Percentiles rank a stretch among this genome's conserved stretches.
These are phyloP conservation scores for Marasmius fiardii DNA, from an alignment of 1,284 basidiomycete species.

Conservation along the genomic window DNA sequence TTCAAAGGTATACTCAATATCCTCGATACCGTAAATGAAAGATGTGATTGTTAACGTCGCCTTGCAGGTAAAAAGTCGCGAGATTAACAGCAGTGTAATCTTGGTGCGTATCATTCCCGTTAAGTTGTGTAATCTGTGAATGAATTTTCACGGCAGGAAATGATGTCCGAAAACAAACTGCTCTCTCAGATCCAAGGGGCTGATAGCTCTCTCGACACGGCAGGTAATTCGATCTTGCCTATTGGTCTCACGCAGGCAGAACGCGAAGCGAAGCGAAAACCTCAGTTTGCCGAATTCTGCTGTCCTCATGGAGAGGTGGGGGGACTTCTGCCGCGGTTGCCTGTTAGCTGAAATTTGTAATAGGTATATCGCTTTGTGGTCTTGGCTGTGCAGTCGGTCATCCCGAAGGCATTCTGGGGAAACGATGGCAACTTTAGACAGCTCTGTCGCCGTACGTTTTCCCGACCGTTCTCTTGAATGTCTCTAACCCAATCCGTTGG, in stretches of 20 bases:
- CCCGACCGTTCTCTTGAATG: background rate
- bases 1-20: slow-evolving; percentile 52
- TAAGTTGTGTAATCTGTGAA: slow-evolving; percentile 1
- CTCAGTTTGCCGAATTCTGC: slow-evolving; percentile 75
- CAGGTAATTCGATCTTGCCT: slow-evolving; percentile 39
- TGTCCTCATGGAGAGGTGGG: slow-evolving; percentile 62
- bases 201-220: slow-evolving; percentile 45
- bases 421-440: slow-evolving; percentile 65
- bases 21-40: background rate
- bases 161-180: slow-evolving; percentile 69
- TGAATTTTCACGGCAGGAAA: slow-evolving; percentile 43
- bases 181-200: slow-evolving; percentile 42
- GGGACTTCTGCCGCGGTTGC: background rate
- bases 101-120: slow-evolving; percentile 36
- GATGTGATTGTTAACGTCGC: too few species aligned
- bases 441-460: slow-evolving; percentile 57
- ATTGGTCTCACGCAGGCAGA: slow-evolving; percentile 46
- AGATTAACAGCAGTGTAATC: slow-evolving; percentile 53
- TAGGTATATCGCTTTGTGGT: slow-evolving; percentile 74
- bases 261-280: slow-evolving; percentile 51
- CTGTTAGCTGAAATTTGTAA: slow-evolving; percentile 2
- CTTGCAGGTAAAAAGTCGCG: slow-evolving; percentile 27
- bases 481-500: slow-evolving; percentile 2
- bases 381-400: slow-evolving; percentile 62
- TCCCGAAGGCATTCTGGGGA: slow-evolving; percentile 82